Evolutionary conservation across 1,284 basidiomycete species (phyloP).

Genomic region (Ganoderma leucocontextum): DNA sequence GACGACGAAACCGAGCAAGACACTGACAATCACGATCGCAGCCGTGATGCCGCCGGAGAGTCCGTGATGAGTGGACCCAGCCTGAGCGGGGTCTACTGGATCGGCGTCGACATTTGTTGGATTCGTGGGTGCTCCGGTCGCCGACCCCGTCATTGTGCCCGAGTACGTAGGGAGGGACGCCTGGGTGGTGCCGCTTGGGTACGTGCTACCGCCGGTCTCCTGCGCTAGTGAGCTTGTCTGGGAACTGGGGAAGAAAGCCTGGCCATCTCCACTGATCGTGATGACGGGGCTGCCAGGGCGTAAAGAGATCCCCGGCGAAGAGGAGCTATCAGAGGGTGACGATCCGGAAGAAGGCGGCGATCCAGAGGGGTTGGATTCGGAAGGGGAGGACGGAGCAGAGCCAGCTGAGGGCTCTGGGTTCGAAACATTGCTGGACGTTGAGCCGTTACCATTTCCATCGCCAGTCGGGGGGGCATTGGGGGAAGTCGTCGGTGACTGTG

Average conservation of each 20-base stretch:
- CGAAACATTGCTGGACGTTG: slow-evolving; percentile 1
- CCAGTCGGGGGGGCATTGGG: slow-evolving; percentile 7
- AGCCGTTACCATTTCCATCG: slow-evolving; percentile 1
- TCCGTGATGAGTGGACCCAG: slow-evolving; percentile 19
- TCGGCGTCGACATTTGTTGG: slow-evolving; percentile 14
- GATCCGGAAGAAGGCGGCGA: slow-evolving; percentile 5
- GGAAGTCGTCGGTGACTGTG: slow-evolving; percentile 8
- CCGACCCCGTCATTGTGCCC: slow-evolving; percentile 15
- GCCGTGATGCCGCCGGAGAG: slow-evolving; percentile 27
- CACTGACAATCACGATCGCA: slow-evolving; percentile 27
- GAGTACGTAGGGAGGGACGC: background rate
- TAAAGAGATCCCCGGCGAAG: background rate
- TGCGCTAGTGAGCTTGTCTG: background rate
- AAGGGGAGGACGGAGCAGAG: slow-evolving; percentile 4
- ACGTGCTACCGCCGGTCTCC: slow-evolving; percentile 7
- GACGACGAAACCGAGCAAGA: slow-evolving; percentile 25
- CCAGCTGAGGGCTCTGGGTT: slow-evolving; percentile 4
- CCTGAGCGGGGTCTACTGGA: slow-evolving; percentile 10
- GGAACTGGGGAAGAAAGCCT: slow-evolving; percentile 19
- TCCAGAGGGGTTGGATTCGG: slow-evolving; percentile 6
- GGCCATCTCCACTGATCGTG: slow-evolving; percentile 25
- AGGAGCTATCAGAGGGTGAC: slow-evolving; percentile 15
- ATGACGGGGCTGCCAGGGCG: slow-evolving; percentile 8
- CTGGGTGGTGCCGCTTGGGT: background rate
- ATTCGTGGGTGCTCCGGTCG: slow-evolving; percentile 12